These are phyloP conservation scores for Xylariales sp. DNA, from an alignment of 2,329 filamentous ascomycete species.

Conservation along the genomic window DNA sequence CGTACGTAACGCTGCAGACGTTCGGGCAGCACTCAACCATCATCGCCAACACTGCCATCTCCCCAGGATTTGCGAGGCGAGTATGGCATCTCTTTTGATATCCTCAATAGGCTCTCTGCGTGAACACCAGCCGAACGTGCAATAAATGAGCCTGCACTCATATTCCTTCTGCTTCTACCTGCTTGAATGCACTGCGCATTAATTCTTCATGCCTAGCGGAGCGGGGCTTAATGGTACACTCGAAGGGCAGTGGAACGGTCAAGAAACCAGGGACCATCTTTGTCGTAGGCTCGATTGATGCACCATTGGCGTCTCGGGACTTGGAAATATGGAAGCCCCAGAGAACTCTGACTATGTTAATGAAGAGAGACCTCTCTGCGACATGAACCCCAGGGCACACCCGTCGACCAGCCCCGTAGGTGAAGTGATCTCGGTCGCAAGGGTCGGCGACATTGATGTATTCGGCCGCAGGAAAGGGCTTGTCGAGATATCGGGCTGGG, in stretches of 20 bases:
- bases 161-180: not conserved
- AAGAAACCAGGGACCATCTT: conserved; percentile 1
- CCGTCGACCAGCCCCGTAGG: not conserved
- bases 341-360: not conserved
- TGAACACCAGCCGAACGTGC: no score
- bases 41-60: no score
- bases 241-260: not conserved
- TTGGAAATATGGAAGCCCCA: conserved; percentile 3
- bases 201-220: not conserved
- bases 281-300: not conserved
- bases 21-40: no score
- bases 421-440: not conserved
- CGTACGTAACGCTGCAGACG: no score
- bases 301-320: not conserved
- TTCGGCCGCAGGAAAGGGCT: not conserved
- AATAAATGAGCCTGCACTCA: no score
- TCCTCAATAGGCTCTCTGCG: no score
- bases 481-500: not conserved
- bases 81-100: no score
- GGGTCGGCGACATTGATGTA: conserved; percentile 1
- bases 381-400: conserved; percentile 3
- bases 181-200: not conserved
- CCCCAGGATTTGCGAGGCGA: no score
- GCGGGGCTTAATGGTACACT: not conserved
- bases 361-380: not conserved